A percentile compares a stretch with the other conserved stretches of the same genome.
Evolutionary conservation across 148 eudicot species (phyloP).

Genomic region (Bassia scoparia): DNA sequence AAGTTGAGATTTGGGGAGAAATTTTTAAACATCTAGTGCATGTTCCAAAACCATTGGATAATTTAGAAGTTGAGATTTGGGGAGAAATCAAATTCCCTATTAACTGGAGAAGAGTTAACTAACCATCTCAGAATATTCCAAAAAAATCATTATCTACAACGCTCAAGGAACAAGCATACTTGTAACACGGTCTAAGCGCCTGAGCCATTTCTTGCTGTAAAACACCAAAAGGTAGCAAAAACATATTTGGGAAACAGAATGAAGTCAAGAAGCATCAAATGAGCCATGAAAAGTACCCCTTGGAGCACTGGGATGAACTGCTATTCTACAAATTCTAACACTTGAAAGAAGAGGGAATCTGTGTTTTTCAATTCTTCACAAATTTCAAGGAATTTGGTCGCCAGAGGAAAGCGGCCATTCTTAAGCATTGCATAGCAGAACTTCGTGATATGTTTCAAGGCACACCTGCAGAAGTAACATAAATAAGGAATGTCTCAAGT

Average conservation of each 20-base stretch:
- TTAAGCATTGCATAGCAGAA: conserved; percentile 48
- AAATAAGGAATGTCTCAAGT: background rate
- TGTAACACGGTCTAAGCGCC: conserved; percentile 49
- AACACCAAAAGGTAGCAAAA: background rate
- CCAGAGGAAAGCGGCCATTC: conserved; percentile 53
- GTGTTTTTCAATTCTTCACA: conserved; percentile 49
- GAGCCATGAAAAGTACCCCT: conserved; percentile 34
- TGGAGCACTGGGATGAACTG: conserved; percentile 69
- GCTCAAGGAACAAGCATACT: conserved; percentile 25
- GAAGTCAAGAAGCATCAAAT: background rate
- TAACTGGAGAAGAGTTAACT: too few relatives aligned
- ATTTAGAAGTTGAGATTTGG: too few relatives aligned
- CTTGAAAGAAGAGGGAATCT: conserved; percentile 60
- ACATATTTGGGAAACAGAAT: background rate
- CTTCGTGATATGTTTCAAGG: conserved; percentile 55
- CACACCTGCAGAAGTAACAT: conserved; percentile 34
- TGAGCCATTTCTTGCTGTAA: conserved; percentile 67
- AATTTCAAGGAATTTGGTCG: conserved; percentile 74
- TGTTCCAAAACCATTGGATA: too few relatives aligned
- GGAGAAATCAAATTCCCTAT: too few relatives aligned
- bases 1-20: too few relatives aligned
- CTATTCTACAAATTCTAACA: conserved; percentile 62
- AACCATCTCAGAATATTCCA: background rate
- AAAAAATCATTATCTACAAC: background rate
- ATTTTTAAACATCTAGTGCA: too few relatives aligned